phyloP scores from a whole-genome alignment of 768 basidiomycete species.

The Gymnopilus junonius region DNA sequence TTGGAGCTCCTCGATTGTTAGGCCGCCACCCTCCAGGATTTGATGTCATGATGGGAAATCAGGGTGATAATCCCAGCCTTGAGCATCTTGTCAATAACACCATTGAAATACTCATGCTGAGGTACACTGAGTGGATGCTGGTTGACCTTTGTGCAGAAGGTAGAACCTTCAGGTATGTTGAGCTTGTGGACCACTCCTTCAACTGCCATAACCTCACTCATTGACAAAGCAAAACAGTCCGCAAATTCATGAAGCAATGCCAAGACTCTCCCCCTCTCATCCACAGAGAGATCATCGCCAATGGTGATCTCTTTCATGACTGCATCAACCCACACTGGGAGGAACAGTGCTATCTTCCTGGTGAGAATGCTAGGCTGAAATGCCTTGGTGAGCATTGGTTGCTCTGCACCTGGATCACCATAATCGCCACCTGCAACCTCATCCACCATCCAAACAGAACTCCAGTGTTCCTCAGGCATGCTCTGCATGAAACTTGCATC shows the following conservation, averaged over 20 bases:
- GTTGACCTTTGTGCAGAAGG: constrained; percentile 34
- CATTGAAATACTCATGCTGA: too few species aligned
- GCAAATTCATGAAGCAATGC: constrained; percentile 33
- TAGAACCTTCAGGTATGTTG: constrained; percentile 30
- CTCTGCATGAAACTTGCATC: too few species aligned
- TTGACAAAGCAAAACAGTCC: constrained; percentile 42
- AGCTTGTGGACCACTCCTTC: constrained; percentile 35
- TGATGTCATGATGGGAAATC: too few species aligned
- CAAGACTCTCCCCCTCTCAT: constrained; percentile 25
- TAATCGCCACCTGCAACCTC: background rate
- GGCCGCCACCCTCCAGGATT: constrained; percentile 21
- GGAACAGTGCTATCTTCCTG: constrained; percentile 27
- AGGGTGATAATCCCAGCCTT: too few species aligned
- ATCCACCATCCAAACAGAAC: constrained; percentile 6
- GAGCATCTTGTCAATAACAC: too few species aligned
- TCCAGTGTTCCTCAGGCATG: background rate
- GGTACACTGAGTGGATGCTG: too few species aligned
- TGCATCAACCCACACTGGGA: constrained; percentile 20
- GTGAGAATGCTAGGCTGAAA: constrained; percentile 20
- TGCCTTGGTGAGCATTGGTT: background rate
- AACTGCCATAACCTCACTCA: too few species aligned
- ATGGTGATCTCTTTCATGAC: constrained; percentile 27
- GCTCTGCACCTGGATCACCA: background rate
- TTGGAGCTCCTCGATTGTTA: constrained; percentile 37
- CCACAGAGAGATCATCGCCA: constrained; percentile 33